Conservation (phyloP, 805 yeast genomes). For the Wickerhamiella vanderwaltii region DNA sequence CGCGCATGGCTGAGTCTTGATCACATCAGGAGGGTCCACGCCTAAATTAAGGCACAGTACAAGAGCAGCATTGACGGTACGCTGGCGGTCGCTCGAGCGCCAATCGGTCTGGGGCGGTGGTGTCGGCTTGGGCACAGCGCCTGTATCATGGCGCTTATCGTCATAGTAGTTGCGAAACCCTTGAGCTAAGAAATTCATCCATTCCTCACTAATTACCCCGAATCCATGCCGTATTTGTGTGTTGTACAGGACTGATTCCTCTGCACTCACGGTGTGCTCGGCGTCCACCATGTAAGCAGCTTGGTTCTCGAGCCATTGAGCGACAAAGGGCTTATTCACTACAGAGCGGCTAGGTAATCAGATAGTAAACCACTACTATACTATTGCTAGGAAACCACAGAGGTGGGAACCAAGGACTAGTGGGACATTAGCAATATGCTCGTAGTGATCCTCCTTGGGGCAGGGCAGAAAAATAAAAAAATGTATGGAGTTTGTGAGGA, state of each 20-base stretch:
- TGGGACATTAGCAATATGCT: too few species aligned
- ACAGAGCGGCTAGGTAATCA: too few species aligned
- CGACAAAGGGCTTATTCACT: too few species aligned
- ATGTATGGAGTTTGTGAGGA: background rate
- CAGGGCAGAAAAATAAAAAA: background rate
- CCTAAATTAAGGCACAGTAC: conserved; percentile 85
- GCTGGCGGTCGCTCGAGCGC: conserved; percentile 86
- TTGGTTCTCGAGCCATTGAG: too few species aligned
- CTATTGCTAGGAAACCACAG: too few species aligned
- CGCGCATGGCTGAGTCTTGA: conserved; percentile 88
- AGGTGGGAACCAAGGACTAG: too few species aligned
- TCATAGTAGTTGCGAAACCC: conserved; percentile 76
- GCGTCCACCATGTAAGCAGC: conserved; percentile 8
- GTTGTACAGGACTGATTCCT: conserved; percentile 21
- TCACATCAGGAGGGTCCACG: conserved; percentile 93
- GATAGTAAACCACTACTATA: too few species aligned
- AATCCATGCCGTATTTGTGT: conserved; percentile 46
- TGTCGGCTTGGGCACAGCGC: conserved; percentile 53
- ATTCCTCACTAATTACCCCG: conserved; percentile 19
- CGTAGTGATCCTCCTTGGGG: conserved; percentile 8
- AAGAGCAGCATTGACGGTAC: conserved; percentile 86
- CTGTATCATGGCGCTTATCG: conserved; percentile 82
- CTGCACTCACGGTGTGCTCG: conserved; percentile 14
- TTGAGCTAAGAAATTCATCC: conserved; percentile 25
- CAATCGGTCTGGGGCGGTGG: conserved; percentile 51